phyloP scores from a whole-genome alignment of 768 basidiomycete genomes.

The Mycena alexandri region DNA sequence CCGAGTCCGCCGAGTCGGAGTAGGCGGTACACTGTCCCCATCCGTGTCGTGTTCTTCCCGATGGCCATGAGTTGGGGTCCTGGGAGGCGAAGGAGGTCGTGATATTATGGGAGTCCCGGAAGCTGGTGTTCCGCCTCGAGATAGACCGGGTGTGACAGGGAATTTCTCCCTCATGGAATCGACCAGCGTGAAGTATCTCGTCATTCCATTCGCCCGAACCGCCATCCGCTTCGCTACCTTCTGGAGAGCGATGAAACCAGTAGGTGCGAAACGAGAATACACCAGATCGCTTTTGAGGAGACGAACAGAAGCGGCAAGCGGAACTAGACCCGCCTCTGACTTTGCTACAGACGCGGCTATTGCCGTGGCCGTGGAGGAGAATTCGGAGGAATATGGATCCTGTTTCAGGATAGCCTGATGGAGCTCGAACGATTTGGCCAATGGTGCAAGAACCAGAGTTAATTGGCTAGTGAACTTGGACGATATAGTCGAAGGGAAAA shows the following conservation, averaged over 20 bases:
- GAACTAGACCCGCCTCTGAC: slow-evolving; percentile 64
- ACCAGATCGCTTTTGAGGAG: slow-evolving; percentile 71
- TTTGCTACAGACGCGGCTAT: slow-evolving; percentile 51
- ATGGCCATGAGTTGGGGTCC: slow-evolving; percentile 22
- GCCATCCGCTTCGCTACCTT: slow-evolving; percentile 61
- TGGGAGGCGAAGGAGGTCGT: slow-evolving; percentile 46
- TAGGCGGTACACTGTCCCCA: slow-evolving; percentile 16
- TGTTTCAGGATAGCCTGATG: slow-evolving; percentile 62
- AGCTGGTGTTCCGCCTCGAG: slow-evolving; percentile 51
- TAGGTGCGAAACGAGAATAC: slow-evolving; percentile 70
- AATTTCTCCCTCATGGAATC: slow-evolving; percentile 74
- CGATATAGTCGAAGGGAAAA: slow-evolving; percentile 77
- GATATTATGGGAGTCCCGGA: slow-evolving; percentile 47
- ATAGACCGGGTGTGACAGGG: slow-evolving; percentile 59
- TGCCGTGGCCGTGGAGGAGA: slow-evolving; percentile 45
- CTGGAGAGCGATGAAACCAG: slow-evolving; percentile 67
- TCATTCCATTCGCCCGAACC: slow-evolving; percentile 73
- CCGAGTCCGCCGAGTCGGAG: slow-evolving; percentile 33
- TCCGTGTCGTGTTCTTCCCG: slow-evolving; percentile 8
- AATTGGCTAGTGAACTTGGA: slow-evolving; percentile 67
- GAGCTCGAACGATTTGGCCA: slow-evolving; percentile 57
- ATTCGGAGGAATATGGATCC: slow-evolving; percentile 56
- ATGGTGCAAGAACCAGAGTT: slow-evolving; percentile 60
- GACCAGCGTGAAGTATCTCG: slow-evolving; percentile 70
- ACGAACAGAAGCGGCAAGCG: slow-evolving; percentile 63